A percentile compares a stretch with the other conserved stretches of the same genome.
Evolutionary conservation across 768 basidiomycete genomes (phyloP).

Genomic region (Lactifluus piperatus): DNA sequence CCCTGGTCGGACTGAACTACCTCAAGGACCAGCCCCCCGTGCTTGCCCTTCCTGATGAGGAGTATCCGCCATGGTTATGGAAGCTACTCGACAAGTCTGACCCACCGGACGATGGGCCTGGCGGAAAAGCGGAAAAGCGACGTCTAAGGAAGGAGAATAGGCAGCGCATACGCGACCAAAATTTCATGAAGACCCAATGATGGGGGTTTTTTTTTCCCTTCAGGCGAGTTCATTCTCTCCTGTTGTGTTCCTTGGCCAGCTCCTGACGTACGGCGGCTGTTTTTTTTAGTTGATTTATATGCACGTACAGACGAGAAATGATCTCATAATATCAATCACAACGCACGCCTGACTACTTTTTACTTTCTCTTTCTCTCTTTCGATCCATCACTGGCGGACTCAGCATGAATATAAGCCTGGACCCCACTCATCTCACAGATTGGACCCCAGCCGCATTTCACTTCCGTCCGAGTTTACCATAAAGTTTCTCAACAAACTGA

Average conservation of each 20-base stretch:
- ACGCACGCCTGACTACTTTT: background rate
- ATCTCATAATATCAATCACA: background rate
- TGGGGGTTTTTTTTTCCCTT: background rate
- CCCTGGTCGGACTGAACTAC: constrained; percentile 74
- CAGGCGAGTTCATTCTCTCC: background rate
- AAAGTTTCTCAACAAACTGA: background rate
- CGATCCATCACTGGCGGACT: background rate
- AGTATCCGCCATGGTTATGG: constrained; percentile 91
- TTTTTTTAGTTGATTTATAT: background rate
- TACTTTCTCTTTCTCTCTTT: background rate
- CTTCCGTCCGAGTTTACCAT: background rate
- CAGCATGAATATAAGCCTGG: background rate
- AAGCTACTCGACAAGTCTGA: constrained; percentile 49
- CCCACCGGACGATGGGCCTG: constrained; percentile 62
- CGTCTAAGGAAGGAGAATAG: constrained; percentile 53
- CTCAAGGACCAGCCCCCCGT: constrained; percentile 76
- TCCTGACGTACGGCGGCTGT: background rate
- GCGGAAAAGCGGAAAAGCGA: constrained; percentile 49
- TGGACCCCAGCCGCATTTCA: background rate
- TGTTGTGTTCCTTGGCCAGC: background rate
- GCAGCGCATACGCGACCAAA: constrained; percentile 67
- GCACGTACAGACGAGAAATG: background rate
- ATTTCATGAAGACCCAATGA: constrained; percentile 79
- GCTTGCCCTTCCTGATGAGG: constrained; percentile 67
- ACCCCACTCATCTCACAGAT: background rate